Evolutionary conservation across 306 rosid genomes (phyloP).

Genomic region (Sicyos edulis): DNA sequence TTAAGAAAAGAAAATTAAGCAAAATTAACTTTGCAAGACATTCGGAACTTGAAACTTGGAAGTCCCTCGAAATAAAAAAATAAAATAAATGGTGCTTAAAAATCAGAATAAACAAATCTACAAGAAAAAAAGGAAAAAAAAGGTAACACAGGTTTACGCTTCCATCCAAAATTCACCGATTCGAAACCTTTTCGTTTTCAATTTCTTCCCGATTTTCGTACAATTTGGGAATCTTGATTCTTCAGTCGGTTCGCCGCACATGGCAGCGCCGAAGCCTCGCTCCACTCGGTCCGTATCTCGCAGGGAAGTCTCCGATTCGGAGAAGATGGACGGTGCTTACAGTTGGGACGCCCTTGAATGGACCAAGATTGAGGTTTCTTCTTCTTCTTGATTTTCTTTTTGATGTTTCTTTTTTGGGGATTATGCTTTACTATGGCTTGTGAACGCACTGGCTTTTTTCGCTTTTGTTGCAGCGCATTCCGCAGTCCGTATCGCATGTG

Average conservation of each 20-base stretch:
- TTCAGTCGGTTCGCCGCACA: constrained; percentile 34
- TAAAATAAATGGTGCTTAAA: not conserved
- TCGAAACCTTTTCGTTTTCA: not conserved
- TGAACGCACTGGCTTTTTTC: not conserved
- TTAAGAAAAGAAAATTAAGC: not conserved
- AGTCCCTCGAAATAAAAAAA: not conserved
- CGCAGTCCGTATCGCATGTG: constrained; percentile 40
- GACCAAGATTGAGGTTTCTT: constrained; percentile 74
- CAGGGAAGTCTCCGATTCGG: constrained; percentile 52
- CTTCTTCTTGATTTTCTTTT: not conserved
- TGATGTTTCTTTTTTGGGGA: not conserved
- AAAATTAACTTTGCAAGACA: not conserved
- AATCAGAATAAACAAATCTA: not conserved
- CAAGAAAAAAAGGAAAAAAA: not conserved
- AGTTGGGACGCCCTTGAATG: constrained; percentile 90
- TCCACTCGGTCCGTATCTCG: constrained; percentile 46
- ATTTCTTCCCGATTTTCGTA: not conserved
- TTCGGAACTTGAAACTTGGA: not conserved
- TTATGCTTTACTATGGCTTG: not conserved
- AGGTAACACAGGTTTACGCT: not conserved
- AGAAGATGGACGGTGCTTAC: constrained; percentile 59
- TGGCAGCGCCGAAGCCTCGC: constrained; percentile 55
- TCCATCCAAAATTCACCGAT: constrained; percentile 17
- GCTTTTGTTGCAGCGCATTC: constrained; percentile 45
- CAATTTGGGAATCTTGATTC: constrained; percentile 16